These are phyloP conservation scores for Solanum dulcamara DNA, from an alignment of 257 asterid species.

Conservation along the genomic window DNA sequence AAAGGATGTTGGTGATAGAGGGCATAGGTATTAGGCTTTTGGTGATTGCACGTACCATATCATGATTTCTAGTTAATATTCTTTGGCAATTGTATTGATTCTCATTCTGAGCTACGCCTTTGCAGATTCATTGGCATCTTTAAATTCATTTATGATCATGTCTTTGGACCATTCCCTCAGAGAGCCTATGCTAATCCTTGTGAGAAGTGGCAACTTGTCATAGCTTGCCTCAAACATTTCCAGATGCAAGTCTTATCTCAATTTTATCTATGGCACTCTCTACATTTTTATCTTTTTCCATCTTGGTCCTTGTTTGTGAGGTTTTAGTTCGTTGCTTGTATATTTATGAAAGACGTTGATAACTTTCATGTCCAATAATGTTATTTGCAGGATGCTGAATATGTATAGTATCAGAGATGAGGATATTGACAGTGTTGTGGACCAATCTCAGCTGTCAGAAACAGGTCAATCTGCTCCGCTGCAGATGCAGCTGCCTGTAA, in stretches of 20 bases:
- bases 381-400: conserved; percentile 71
- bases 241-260: conserved; percentile 48
- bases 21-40: conserved; percentile 56
- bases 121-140: conserved; percentile 92
- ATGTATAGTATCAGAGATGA: conserved; percentile 78
- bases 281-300: not conserved
- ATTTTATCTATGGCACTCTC: not conserved
- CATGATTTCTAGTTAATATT: not conserved
- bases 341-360: not conserved
- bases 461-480: conserved; percentile 46
- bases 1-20: conserved; percentile 72
- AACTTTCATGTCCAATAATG: conserved; percentile 9
- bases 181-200: conserved; percentile 88
- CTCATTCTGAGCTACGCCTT: conserved; percentile 1
- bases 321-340: not conserved
- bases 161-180: conserved; percentile 93
- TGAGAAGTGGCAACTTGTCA: conserved; percentile 91
- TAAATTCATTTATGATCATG: conserved; percentile 86
- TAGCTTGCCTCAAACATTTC: conserved; percentile 81
- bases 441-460: conserved; percentile 51
- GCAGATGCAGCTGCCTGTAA: conserved; percentile 70
- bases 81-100: not conserved
- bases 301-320: not conserved
- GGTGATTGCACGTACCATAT: not conserved
- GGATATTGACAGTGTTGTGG: conserved; percentile 48